phyloP scores from a whole-genome alignment of 805 yeast species.

The Torulaspora quercuum region DNA sequence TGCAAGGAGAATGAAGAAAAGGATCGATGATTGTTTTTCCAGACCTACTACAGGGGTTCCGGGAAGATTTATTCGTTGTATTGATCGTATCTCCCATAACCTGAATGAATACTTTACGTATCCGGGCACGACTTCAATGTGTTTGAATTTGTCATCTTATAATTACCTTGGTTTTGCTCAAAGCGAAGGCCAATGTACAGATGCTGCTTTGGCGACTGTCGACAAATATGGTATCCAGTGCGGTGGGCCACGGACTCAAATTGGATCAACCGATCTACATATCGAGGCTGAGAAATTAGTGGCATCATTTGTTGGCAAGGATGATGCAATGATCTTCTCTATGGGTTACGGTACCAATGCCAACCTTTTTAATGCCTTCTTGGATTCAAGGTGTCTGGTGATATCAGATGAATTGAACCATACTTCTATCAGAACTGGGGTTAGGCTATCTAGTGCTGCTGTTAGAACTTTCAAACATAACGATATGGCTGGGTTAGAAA shows the following conservation, averaged over 20 bases:
- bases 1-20: constrained; percentile 83
- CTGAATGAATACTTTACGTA: constrained; percentile 63
- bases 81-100: constrained; percentile 70
- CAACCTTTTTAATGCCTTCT: constrained; percentile 73
- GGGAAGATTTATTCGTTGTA: constrained; percentile 81
- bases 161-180: constrained; percentile 97
- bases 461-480: constrained; percentile 91
- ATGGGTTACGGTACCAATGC: constrained; percentile 98
- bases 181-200: constrained; percentile 87
- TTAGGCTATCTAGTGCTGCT: constrained; percentile 86
- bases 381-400: constrained; percentile 83
- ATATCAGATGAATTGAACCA: constrained; percentile 94
- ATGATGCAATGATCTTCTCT: constrained; percentile 77
- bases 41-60: constrained; percentile 98
- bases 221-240: constrained; percentile 71
- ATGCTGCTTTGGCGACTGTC: constrained; percentile 60
- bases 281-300: constrained; percentile 66
- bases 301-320: constrained; percentile 87
- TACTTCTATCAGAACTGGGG: constrained; percentile 93
- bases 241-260: constrained; percentile 69
- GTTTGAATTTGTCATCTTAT: constrained; percentile 84
- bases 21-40: constrained; percentile 92
- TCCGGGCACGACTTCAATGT: constrained; percentile 71
- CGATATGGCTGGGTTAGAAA: constrained; percentile 77
- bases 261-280: constrained; percentile 78